These are phyloP conservation scores for Capsicum baccatum DNA, from an alignment of 257 asterid genomes.

Conservation along the genomic window DNA sequence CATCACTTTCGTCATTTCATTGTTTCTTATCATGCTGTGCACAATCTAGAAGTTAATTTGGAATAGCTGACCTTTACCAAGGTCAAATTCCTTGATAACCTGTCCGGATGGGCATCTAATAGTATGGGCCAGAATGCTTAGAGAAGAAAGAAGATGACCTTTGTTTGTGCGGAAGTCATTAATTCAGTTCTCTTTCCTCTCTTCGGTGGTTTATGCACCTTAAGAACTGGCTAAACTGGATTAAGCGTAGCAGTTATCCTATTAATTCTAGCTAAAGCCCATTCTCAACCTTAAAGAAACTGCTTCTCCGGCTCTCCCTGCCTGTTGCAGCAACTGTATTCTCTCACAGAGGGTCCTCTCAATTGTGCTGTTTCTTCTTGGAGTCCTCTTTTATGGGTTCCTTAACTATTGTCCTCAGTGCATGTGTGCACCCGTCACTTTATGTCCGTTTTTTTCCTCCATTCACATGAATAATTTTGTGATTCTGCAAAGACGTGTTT, in stretches of 20 bases:
- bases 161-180: background rate
- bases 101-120: background rate
- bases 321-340: background rate
- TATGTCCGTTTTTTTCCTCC: background rate
- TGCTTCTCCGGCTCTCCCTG: background rate
- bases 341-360: background rate
- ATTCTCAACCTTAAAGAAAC: background rate
- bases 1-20: background rate
- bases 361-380: background rate
- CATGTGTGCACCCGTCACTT: background rate
- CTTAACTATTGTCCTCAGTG: background rate
- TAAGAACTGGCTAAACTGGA: background rate
- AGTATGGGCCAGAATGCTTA: background rate
- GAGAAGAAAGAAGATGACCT: constrained; percentile 3
- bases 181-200: background rate
- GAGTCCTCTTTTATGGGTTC: background rate
- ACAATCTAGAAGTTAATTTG: background rate
- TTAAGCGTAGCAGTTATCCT: background rate
- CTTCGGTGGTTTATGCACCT: background rate
- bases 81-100: background rate
- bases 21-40: background rate
- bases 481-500: background rate
- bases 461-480: background rate
- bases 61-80: background rate
- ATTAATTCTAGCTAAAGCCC: background rate